Evolutionary conservation across 352 stramenopile genomes (phyloP).

Genomic region (Globisporangium paroecandrum): DNA sequence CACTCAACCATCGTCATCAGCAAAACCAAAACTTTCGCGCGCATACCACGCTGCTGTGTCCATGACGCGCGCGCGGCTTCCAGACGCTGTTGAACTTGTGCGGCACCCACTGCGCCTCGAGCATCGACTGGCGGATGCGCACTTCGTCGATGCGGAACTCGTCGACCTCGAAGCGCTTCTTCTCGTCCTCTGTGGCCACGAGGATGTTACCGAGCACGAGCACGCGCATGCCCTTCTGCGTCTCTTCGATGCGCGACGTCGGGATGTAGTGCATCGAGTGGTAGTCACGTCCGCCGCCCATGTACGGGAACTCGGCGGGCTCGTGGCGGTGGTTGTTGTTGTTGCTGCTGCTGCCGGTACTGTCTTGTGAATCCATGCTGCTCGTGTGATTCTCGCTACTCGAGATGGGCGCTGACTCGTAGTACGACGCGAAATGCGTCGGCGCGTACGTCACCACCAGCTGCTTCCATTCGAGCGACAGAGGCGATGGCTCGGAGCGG

Average conservation of each 20-base stretch:
- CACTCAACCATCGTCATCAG: not conserved
- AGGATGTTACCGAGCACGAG: conserved; percentile 65
- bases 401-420: not conserved
- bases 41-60: conserved; percentile 60
- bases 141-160: conserved; percentile 64
- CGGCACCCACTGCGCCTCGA: conserved; percentile 50
- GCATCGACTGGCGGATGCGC: conserved; percentile 42
- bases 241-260: conserved; percentile 30
- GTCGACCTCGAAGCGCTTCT: conserved; percentile 38
- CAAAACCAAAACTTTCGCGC: not conserved
- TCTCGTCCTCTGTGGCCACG: conserved; percentile 21
- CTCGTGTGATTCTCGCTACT: conserved; percentile 17
- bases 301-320: conserved; percentile 12
- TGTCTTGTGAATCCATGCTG: conserved; percentile 21
- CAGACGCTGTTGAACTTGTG: conserved; percentile 50
- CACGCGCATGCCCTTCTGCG: conserved; percentile 38
- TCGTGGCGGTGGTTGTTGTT: not conserved
- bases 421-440: conserved; percentile 14
- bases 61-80: conserved; percentile 51
- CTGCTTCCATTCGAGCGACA: conserved; percentile 46
- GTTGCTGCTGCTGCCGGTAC: not conserved
- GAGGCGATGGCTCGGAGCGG: not conserved
- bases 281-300: conserved; percentile 40
- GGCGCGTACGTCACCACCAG: conserved; percentile 39
- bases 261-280: conserved; percentile 77